phyloP scores from a whole-genome alignment of 768 basidiomycete species.

The Auriscalpium orientale region DNA sequence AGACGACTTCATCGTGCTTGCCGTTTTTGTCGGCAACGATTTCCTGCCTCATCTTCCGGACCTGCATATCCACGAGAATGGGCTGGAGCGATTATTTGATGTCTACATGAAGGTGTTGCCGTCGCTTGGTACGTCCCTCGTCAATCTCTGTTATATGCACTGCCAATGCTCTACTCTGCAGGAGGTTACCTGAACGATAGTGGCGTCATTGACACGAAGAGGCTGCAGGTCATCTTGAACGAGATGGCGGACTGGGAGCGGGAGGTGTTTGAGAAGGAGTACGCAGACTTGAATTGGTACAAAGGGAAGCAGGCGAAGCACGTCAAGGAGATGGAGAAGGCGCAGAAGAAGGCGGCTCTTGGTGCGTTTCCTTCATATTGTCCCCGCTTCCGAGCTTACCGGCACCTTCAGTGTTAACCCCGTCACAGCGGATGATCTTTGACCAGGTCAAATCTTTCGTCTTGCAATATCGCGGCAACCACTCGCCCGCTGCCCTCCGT shows the following conservation, averaged over 20 bases:
- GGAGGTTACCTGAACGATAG: conserved; percentile 92
- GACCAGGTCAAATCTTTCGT: conserved; percentile 76
- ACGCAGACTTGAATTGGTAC: conserved; percentile 85
- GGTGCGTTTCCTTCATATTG: conserved; percentile 35
- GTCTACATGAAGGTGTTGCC: conserved; percentile 93
- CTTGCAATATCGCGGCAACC: conserved; percentile 33
- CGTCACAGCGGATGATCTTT: conserved; percentile 69
- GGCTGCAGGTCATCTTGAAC: conserved; percentile 81
- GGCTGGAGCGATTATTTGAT: conserved; percentile 85
- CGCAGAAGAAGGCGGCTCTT: conserved; percentile 49
- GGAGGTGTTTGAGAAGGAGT: conserved; percentile 89
- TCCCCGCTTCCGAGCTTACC: too few species aligned
- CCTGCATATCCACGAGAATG: conserved; percentile 96
- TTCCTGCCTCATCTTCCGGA: conserved; percentile 95
- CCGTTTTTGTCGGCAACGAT: conserved; percentile 97
- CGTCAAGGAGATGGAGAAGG: conserved; percentile 55
- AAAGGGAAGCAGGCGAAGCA: conserved; percentile 87
- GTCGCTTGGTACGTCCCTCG: conserved; percentile 42
- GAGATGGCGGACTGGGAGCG: conserved; percentile 85
- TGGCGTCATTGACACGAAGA: conserved; percentile 70
- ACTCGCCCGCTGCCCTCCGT: conserved; percentile 23
- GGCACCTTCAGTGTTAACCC: conserved; percentile 50
- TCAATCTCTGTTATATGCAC: neutral
- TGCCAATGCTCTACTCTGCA: conserved; percentile 21
- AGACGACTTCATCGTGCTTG: conserved; percentile 95